Evolutionary conservation across 2,329 filamentous ascomycete species (phyloP).

Genomic region (Calonectria crousiana): DNA sequence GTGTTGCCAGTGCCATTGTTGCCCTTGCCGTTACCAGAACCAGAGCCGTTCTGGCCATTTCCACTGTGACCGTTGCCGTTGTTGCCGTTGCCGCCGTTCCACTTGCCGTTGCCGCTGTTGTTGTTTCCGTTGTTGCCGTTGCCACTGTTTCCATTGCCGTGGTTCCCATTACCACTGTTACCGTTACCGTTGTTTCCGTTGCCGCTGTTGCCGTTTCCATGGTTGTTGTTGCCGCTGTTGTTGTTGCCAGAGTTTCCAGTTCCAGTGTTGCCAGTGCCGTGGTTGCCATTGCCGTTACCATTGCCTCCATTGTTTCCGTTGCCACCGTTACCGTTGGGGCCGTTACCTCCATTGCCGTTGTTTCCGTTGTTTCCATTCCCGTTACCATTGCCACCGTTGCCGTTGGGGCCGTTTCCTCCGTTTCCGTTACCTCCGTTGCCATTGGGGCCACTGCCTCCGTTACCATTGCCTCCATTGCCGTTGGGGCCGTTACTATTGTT

Average conservation of each 20-base stretch:
- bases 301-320: neutral
- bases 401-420: neutral
- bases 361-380: neutral
- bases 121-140: conserved; percentile 48
- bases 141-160: neutral
- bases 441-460: neutral
- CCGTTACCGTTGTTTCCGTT: neutral
- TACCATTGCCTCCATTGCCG: neutral
- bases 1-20: conserved; percentile 32
- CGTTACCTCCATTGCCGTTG: neutral
- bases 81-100: conserved; percentile 22
- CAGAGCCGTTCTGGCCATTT: neutral
- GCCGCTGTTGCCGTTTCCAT: conserved; percentile 2
- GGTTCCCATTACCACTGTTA: neutral
- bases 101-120: neutral
- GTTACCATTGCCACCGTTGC: neutral
- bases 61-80: neutral
- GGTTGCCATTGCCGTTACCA: conserved; percentile 7
- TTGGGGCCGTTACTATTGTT: neutral
- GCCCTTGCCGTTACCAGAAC: neutral
- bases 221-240: conserved; percentile 16
- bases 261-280: conserved; percentile 5
- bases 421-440: neutral
- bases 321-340: neutral
- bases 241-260: conserved; percentile 20